Percentiles rank a stretch among this genome's conserved stretches.
These are phyloP conservation scores for Crithidia sp. DNA, from an alignment of 208 protist species.

Conservation along the genomic window DNA sequence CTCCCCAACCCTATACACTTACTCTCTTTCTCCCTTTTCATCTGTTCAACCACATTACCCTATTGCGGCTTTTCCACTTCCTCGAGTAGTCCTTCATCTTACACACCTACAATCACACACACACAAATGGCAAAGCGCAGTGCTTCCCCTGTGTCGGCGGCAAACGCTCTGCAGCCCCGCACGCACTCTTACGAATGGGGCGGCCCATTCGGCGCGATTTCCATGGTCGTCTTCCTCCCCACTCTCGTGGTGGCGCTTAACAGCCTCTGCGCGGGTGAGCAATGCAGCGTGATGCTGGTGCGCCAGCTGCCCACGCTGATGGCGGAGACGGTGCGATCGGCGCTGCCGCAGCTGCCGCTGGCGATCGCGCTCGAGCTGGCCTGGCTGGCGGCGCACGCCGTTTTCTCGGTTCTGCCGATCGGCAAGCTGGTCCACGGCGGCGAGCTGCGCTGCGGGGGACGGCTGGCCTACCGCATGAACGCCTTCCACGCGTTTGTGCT, in stretches of 20 bases:
- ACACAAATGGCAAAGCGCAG: constrained; percentile 17
- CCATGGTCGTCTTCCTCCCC: constrained; percentile 67
- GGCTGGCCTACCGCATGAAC: constrained; percentile 84
- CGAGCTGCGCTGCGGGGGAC: constrained; percentile 65
- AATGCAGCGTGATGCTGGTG: constrained; percentile 34
- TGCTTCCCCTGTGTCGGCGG: background rate
- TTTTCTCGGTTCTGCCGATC: constrained; percentile 76
- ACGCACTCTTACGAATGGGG: constrained; percentile 81
- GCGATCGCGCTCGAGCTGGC: constrained; percentile 61
- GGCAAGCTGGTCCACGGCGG: constrained; percentile 66
- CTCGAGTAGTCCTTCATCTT: too few species aligned
- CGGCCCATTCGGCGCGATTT: constrained; percentile 60
- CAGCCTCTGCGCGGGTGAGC: constrained; percentile 46
- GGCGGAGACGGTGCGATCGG: constrained; percentile 14
- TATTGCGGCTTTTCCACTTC: too few species aligned
- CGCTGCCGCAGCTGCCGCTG: constrained; percentile 45
- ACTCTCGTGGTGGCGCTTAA: constrained; percentile 65
- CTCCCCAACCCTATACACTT: too few species aligned
- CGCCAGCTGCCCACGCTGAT: constrained; percentile 32
- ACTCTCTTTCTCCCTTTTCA: too few species aligned
- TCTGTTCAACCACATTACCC: too few species aligned
- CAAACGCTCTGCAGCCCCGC: constrained; percentile 55
- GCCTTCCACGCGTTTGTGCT: constrained; percentile 79
- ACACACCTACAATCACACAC: too few species aligned
- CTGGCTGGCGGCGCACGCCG: constrained; percentile 70